Evolutionary conservation across 1,284 basidiomycete species (phyloP).

Genomic region (Sporisorium graminicola): DNA sequence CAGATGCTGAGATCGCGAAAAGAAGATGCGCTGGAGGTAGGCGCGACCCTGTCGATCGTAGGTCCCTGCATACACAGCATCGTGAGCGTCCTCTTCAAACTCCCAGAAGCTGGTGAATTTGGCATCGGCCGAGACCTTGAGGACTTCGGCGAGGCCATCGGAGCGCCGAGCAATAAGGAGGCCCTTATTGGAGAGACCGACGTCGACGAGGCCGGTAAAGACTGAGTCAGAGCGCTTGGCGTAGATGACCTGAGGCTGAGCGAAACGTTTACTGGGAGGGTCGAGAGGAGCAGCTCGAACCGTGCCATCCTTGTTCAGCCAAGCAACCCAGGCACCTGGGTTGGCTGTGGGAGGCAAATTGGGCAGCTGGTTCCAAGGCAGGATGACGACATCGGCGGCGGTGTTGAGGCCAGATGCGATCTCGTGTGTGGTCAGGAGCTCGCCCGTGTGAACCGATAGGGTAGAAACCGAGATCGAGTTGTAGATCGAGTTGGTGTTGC

Average conservation of each 20-base stretch:
- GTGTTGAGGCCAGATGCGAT: slow-evolving; percentile 40
- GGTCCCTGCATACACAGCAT: slow-evolving; percentile 72
- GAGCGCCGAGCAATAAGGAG: slow-evolving; percentile 55
- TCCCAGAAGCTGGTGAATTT: slow-evolving; percentile 58
- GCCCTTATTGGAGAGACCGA: slow-evolving; percentile 60
- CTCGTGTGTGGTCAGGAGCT: slow-evolving; percentile 47
- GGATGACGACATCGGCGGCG: slow-evolving; percentile 39
- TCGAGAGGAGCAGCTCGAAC: slow-evolving; percentile 55
- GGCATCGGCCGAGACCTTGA: slow-evolving; percentile 52
- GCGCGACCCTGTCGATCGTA: slow-evolving; percentile 75
- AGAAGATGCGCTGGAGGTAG: slow-evolving; percentile 80
- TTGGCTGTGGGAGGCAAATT: slow-evolving; percentile 44
- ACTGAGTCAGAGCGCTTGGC: slow-evolving; percentile 37
- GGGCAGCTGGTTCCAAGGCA: slow-evolving; percentile 48
- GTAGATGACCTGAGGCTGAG: slow-evolving; percentile 50
- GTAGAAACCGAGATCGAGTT: slow-evolving; percentile 45
- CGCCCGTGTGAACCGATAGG: slow-evolving; percentile 45
- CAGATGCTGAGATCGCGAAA: slow-evolving; percentile 65
- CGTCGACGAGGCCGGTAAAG: slow-evolving; percentile 53
- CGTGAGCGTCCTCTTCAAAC: slow-evolving; percentile 65
- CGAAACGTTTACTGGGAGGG: slow-evolving; percentile 39
- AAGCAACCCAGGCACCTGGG: slow-evolving; percentile 63
- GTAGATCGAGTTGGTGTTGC: slow-evolving; percentile 38
- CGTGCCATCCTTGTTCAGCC: slow-evolving; percentile 59
- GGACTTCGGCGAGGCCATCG: slow-evolving; percentile 56